Evolutionary conservation across 2,329 filamentous ascomycete species (phyloP), one percentile per base, ranked within the genome.

Genomic region (Diaporthe nobilis): DNA sequence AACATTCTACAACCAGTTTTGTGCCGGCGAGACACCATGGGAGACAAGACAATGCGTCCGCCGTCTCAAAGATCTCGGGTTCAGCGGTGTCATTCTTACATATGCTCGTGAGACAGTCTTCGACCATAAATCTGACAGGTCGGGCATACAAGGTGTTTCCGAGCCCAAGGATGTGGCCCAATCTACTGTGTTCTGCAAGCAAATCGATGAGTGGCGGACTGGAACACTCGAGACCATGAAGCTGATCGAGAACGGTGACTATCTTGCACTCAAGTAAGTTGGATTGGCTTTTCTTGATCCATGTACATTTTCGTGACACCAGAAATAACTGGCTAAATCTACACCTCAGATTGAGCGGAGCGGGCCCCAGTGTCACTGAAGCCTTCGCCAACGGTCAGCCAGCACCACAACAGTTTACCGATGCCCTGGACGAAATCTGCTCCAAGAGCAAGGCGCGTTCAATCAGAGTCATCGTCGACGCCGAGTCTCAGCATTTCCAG

Each of bases 1-100:
- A 75, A 90, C 88, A 0, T 89, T 88, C 5, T 87, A 83, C 79
- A 88, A 89, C 51, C 90, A 91, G 73, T 91, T 91, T 81, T 91
- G 90, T 77, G 87, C 88, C 0, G 90, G 90, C 1, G 87, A 88
- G 79, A 87, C 85, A 37, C 82, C 82, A 39, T 34, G 22, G 42
- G 72, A 73, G 81, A 87, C 90, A 0, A 82, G 82, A n/a, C 80
- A 80, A 25, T 87, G 84, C 0, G 85, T 86, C 72, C 82, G 82
- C 13, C 81, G 85, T n/a, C 78, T 90, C 37, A 85, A 87, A 65
- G 80, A 84, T 10, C 83, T 90, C 67, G 89, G 89, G 0, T 91
- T 90, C 79, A 83, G 85, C 20, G 89, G 89, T 5, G 86, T 90
- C n/a, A 89, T 91, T 13, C 84, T 91, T 17, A 90, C 90, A 71